phyloP scores from a whole-genome alignment of 164 flowering plant species.

The Euptelea pleiosperma region DNA sequence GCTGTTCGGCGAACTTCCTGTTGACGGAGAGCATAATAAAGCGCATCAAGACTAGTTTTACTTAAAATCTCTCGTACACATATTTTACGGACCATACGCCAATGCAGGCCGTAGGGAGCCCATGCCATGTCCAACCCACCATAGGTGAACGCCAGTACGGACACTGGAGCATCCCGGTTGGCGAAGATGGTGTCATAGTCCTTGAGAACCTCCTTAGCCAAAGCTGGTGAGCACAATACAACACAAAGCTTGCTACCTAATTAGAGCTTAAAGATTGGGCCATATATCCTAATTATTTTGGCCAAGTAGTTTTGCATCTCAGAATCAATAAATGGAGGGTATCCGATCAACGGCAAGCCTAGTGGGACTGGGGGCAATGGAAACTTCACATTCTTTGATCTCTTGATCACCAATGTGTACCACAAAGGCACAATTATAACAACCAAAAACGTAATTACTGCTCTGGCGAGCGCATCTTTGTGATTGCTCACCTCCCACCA shows the following conservation, averaged over 20 bases:
- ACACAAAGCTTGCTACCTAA: slow-evolving; percentile 16
- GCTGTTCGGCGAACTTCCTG: slow-evolving; percentile 3
- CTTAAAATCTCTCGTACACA: slow-evolving; percentile 3
- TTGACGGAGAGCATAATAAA: background rate
- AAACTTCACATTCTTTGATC: background rate
- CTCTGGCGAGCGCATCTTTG: background rate
- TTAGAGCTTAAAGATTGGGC: slow-evolving; percentile 21
- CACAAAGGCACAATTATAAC: background rate
- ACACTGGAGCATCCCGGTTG: slow-evolving; percentile 10
- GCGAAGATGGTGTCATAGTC: slow-evolving; percentile 22
- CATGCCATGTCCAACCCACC: slow-evolving; percentile 12
- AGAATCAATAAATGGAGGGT: slow-evolving; percentile 24
- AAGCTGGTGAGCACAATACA: slow-evolving; percentile 12
- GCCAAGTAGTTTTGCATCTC: slow-evolving; percentile 16
- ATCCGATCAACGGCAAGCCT: slow-evolving; percentile 17
- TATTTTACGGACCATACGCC: slow-evolving; percentile 7
- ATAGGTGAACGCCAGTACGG: background rate
- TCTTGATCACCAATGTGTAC: background rate
- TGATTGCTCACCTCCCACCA: slow-evolving; percentile 5
- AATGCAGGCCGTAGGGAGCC: slow-evolving; percentile 1
- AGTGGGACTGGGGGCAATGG: slow-evolving; percentile 1
- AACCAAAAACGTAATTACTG: background rate
- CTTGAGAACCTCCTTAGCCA: slow-evolving; percentile 21
- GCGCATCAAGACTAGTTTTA: slow-evolving; percentile 8
- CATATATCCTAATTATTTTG: slow-evolving; percentile 15